A percentile compares a stretch with the other conserved stretches of the same genome.
Evolutionary conservation across 768 basidiomycete species (phyloP).

Genomic region (Kondoa malvinella): DNA sequence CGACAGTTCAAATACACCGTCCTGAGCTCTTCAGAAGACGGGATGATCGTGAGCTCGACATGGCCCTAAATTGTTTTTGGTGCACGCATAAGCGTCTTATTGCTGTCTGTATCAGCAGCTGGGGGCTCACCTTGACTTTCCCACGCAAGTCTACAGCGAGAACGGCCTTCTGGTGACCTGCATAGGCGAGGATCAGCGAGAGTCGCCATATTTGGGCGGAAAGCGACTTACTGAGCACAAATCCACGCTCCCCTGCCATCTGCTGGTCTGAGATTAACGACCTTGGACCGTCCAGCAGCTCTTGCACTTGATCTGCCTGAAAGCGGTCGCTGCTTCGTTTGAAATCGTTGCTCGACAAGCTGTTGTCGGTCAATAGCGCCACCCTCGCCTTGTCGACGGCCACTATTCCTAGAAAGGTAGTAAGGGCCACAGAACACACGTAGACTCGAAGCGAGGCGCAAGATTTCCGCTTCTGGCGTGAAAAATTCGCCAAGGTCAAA

Average conservation of each 20-base stretch:
- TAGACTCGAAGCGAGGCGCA: no score
- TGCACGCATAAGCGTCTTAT: neutral
- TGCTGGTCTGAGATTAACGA: no score
- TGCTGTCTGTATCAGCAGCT: neutral
- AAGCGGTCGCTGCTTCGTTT: no score
- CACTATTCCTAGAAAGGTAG: no score
- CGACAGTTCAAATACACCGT: constrained; percentile 76
- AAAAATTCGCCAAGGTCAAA: no score
- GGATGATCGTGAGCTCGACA: constrained; percentile 77
- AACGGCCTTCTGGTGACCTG: neutral
- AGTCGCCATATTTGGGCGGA: neutral
- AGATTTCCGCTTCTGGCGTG: no score
- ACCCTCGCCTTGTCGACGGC: no score
- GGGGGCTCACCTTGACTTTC: neutral
- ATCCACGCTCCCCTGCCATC: neutral
- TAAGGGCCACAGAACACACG: no score
- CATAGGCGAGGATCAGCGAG: neutral
- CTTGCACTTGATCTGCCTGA: no score
- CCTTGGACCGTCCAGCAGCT: no score
- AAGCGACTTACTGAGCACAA: neutral
- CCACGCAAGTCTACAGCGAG: neutral
- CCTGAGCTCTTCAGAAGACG: constrained; percentile 57
- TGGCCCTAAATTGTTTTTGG: constrained; percentile 46
- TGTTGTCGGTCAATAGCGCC: no score
- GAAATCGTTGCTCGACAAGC: no score